These are phyloP conservation scores for Claviceps sp. DNA, from an alignment of 2,329 filamentous ascomycete genomes.

Conservation along the genomic window DNA sequence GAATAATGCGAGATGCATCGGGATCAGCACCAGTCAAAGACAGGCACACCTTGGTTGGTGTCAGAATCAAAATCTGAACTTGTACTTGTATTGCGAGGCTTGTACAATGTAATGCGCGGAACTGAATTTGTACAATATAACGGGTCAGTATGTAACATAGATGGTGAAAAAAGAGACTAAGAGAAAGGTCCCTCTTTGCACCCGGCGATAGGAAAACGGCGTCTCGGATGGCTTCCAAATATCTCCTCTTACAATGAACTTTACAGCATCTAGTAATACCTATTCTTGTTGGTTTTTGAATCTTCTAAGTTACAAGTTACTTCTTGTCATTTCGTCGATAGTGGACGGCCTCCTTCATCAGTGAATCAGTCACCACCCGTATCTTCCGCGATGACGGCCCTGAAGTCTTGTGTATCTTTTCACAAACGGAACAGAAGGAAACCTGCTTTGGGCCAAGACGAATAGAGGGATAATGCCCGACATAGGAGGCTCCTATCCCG, in stretches of 20 bases:
- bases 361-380: too few species aligned
- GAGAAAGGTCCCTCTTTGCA: neutral
- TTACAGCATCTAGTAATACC: neutral
- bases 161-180: neutral
- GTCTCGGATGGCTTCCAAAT: constrained; percentile 1
- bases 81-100: neutral
- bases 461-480: too few species aligned
- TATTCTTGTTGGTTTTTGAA: neutral
- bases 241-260: constrained; percentile 2
- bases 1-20: neutral
- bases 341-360: too few species aligned
- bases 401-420: too few species aligned
- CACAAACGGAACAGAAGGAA: too few species aligned
- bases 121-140: constrained; percentile 2
- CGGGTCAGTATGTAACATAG: constrained; percentile 2
- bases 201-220: neutral
- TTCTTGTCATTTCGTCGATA: too few species aligned
- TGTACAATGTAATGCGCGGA: neutral
- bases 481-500: too few species aligned
- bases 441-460: too few species aligned
- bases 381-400: too few species aligned
- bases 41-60: neutral
- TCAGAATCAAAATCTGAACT: neutral
- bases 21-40: neutral
- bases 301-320: too few species aligned